Percentiles rank a stretch among this genome's conserved stretches.
Evolutionary conservation across 192 early-diverging fungal genomes (phyloP).

Genomic region (Backusella tuberculispora): DNA sequence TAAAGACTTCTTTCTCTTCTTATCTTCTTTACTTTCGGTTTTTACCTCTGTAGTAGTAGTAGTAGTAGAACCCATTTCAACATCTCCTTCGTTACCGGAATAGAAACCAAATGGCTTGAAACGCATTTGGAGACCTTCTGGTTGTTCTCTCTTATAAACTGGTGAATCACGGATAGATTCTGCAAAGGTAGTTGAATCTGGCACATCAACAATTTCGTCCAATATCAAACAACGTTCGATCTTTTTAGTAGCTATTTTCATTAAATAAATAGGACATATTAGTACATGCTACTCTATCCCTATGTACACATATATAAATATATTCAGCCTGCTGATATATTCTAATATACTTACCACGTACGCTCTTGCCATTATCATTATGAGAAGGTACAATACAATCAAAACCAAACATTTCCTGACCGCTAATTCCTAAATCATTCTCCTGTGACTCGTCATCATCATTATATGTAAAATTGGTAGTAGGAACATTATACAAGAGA

Average conservation of each 20-base stretch:
- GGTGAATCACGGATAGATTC: conserved; percentile 48
- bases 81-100: conserved; percentile 24
- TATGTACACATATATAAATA: not conserved
- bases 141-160: conserved; percentile 47
- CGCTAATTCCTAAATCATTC: conserved; percentile 33
- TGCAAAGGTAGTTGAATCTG: conserved; percentile 36
- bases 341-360: conserved; percentile 30
- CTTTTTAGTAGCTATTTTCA: conserved; percentile 26
- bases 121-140: conserved; percentile 52
- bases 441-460: conserved; percentile 17
- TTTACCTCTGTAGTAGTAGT: too few relatives aligned
- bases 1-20: conserved; percentile 43
- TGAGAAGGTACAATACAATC: conserved; percentile 34
- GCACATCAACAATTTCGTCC: conserved; percentile 39
- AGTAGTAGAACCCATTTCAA: not conserved
- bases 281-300: too few relatives aligned
- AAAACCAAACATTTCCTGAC: conserved; percentile 44
- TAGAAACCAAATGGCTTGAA: conserved; percentile 54
- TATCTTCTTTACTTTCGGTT: not conserved
- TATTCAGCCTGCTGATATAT: not conserved
- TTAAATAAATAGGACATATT: too few relatives aligned
- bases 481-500: conserved; percentile 40
- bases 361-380: conserved; percentile 33
- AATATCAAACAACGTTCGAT: conserved; percentile 39
- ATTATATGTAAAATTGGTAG: not conserved